Evolutionary conservation across 768 basidiomycete genomes (phyloP), one percentile per base, ranked within the genome.

Genomic region (Wakefieldia striispora): DNA sequence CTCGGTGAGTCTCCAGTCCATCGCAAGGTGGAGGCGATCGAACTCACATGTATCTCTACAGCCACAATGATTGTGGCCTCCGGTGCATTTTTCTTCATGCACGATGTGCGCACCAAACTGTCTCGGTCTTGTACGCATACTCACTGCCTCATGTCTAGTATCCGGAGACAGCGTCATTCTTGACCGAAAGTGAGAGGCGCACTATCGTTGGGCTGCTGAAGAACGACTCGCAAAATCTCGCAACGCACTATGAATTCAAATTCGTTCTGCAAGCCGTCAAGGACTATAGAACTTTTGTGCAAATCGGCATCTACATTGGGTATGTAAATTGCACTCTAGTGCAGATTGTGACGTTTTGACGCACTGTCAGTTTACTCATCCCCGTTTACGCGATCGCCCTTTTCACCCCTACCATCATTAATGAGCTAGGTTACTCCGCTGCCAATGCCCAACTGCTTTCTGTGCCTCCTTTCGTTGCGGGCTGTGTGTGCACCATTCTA

Each of bases 101-200:
- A 82, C 50, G 80, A 83, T 61, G 78, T 78, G 46, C 35, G 75
- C 36, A 12, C 12, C 5, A 23, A 34, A 36, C 11, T 47, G 46
- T 40, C 29, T n/a, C 4, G 0, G 14, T 21, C 34, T 3, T 16
- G 8, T 37, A 24, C 9, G 20, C 14, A 26, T 41, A 14, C 46
- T 49, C 8, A 58, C 34, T 6, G 6, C 23, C 16, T 21, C 1
- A 16, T 40, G 13, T 20, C 2, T 50, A 79, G 77, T 82, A 78
- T 61, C 80, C 82, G 21, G 75, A 77, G 54, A 84, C 81, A 1
- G 82, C 82, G 11, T 70, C 65, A 20, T 84, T 83, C 67, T 63
- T 83, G 49, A 75, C 71, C 11, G 68, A 71, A 9, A 47, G 55
- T 2, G 82, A 84, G 55, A 72, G 71, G 40, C 55, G 45, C 37